Evolutionary conservation across 176 grass and related monocot species (phyloP).

Genomic region (Canna indica): DNA sequence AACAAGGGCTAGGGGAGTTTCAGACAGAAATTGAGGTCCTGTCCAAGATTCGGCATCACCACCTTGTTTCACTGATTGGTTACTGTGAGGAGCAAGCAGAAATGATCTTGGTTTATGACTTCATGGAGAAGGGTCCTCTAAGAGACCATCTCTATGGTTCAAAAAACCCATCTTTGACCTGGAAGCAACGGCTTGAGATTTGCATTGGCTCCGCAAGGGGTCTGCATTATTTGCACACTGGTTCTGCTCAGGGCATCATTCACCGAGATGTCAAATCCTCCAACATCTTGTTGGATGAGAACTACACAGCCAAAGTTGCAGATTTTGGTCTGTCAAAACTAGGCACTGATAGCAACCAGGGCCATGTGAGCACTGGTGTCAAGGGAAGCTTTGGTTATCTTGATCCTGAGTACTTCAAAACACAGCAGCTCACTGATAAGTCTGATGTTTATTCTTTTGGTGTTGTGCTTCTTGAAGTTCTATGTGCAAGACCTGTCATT

Average conservation of each 20-base stretch:
- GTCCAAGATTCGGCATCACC: slow-evolving; percentile 54
- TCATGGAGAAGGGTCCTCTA: slow-evolving; percentile 63
- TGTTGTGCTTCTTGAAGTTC: slow-evolving; percentile 55
- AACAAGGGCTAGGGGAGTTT: slow-evolving; percentile 52
- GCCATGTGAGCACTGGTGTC: slow-evolving; percentile 7
- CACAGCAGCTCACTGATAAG: slow-evolving; percentile 56
- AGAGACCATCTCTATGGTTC: slow-evolving; percentile 50
- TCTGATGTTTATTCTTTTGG: slow-evolving; percentile 87
- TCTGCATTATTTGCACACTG: slow-evolving; percentile 48
- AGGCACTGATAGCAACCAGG: slow-evolving; percentile 16
- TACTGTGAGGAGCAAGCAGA: slow-evolving; percentile 61
- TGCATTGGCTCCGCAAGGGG: slow-evolving; percentile 48
- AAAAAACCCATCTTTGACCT: slow-evolving; percentile 26
- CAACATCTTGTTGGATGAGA: slow-evolving; percentile 41
- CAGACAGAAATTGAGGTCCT: slow-evolving; percentile 72
- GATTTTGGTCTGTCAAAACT: slow-evolving; percentile 67
- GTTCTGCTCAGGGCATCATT: slow-evolving; percentile 35
- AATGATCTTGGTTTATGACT: slow-evolving; percentile 83
- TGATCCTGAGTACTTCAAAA: slow-evolving; percentile 42
- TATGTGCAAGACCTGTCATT: slow-evolving; percentile 65
- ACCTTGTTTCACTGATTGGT: slow-evolving; percentile 64
- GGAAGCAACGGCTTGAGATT: slow-evolving; percentile 59
- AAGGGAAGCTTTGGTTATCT: slow-evolving; percentile 19
- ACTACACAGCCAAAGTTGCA: slow-evolving; percentile 43
- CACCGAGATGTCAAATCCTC: slow-evolving; percentile 33